Evolutionary conservation across 495 filamentous ascomycete genomes (phyloP).

Genomic region (Aspergillus sclerotiicarbonarius): DNA sequence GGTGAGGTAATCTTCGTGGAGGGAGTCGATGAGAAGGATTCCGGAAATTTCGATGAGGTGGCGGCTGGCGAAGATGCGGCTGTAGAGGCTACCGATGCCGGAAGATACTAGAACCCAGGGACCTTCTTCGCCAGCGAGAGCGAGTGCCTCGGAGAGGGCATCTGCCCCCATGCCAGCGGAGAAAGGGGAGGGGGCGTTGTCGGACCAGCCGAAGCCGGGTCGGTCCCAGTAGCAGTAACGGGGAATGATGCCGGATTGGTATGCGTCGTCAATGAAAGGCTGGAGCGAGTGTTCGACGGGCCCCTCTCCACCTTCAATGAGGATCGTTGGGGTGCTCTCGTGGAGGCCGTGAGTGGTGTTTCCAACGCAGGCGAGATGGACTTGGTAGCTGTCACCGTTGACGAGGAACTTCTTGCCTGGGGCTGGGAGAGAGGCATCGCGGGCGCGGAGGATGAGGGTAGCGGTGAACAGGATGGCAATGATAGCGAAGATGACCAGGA

Average conservation of each 20-base stretch:
- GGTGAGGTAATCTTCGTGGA: constrained; percentile 80
- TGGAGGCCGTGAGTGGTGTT: constrained; percentile 49
- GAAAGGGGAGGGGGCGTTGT: constrained; percentile 90
- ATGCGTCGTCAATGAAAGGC: constrained; percentile 62
- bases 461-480: constrained; percentile 70
- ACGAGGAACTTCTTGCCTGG: constrained; percentile 75
- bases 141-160: constrained; percentile 78
- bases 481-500: constrained; percentile 62
- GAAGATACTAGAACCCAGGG: constrained; percentile 76
- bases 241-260: constrained; percentile 69
- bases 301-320: constrained; percentile 77
- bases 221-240: constrained; percentile 97
- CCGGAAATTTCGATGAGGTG: constrained; percentile 70
- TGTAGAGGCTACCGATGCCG: constrained; percentile 81
- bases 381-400: constrained; percentile 74
- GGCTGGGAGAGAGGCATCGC: constrained; percentile 67
- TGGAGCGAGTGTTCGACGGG: constrained; percentile 73
- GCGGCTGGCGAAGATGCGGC: constrained; percentile 81
- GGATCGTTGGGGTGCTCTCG: constrained; percentile 60
- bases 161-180: constrained; percentile 88
- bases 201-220: constrained; percentile 85
- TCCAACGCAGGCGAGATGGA: constrained; percentile 83
- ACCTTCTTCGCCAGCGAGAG: constrained; percentile 74
- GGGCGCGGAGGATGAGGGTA: constrained; percentile 72
- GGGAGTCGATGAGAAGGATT: constrained; percentile 78